Evolutionary conservation across 441 rosid species (phyloP).

Genomic region (Mallotus repandus): DNA sequence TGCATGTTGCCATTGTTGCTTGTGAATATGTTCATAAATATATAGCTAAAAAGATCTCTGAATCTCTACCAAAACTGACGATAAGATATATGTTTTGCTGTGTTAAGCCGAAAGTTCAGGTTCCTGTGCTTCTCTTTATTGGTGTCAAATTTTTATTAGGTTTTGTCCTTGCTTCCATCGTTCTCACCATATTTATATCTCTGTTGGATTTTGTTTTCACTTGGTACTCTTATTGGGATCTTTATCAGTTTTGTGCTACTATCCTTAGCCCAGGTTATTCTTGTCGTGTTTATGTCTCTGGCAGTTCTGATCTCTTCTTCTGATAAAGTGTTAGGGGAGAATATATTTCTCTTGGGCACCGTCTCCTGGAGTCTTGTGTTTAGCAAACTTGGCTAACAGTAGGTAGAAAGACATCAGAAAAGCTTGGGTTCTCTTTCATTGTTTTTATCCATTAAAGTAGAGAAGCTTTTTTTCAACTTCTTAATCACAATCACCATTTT

Average conservation of each 20-base stretch:
- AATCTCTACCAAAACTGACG: background rate
- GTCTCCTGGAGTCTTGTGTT: background rate
- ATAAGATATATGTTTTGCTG: background rate
- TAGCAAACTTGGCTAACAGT: background rate
- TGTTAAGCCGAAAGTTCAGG: background rate
- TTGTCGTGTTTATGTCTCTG: too few relatives aligned
- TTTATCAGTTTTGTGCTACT: too few relatives aligned
- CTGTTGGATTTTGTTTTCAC: constrained; percentile 4
- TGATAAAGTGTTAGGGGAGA: background rate
- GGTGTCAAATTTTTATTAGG: background rate
- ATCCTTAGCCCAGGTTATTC: too few relatives aligned
- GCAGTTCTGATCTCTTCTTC: background rate
- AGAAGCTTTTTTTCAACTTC: background rate
- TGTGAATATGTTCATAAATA: too few relatives aligned
- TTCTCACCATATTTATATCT: background rate
- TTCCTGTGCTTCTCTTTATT: background rate
- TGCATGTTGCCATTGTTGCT: too few relatives aligned
- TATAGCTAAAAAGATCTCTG: too few relatives aligned
- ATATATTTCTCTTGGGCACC: background rate
- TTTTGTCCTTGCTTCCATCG: background rate
- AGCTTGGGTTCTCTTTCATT: constrained; percentile 6
- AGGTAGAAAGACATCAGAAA: background rate
- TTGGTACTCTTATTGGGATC: background rate
- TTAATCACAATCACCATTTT: constrained; percentile 4
- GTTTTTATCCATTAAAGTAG: background rate